Percentiles rank a stretch among this genome's conserved stretches.
These are phyloP conservation scores for Cyberlindnera amylophila DNA, from an alignment of 805 yeast genomes.

Conservation along the genomic window DNA sequence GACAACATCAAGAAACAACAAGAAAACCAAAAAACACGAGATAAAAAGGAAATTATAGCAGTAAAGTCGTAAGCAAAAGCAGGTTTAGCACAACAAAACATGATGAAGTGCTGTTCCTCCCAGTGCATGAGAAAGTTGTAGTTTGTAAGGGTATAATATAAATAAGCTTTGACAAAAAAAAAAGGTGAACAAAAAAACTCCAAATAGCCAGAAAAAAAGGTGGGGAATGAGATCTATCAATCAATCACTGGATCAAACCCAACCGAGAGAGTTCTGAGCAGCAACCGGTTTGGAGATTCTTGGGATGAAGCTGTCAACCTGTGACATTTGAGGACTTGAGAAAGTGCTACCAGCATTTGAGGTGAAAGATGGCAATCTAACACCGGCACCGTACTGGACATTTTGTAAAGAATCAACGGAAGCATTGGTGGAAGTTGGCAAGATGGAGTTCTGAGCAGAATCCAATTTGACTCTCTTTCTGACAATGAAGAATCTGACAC, in stretches of 20 bases:
- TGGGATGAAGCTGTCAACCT: conserved; percentile 33
- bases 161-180: too few species aligned
- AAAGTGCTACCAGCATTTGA: not conserved
- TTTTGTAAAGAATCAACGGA: conserved; percentile 18
- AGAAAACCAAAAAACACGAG: too few species aligned
- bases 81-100: too few species aligned
- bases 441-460: conserved; percentile 16
- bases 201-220: not conserved
- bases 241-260: conserved; percentile 38
- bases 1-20: too few species aligned
- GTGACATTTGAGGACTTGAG: conserved; percentile 21
- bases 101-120: too few species aligned
- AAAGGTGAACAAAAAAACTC: not conserved
- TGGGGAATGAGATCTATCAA: too few species aligned
- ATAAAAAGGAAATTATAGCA: too few species aligned
- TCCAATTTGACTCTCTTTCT: conserved; percentile 19
- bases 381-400: conserved; percentile 24
- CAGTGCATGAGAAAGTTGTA: too few species aligned
- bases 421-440: conserved; percentile 13
- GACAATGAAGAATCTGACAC: conserved; percentile 46
- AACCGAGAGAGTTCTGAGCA: conserved; percentile 68
- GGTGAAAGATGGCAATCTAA: conserved; percentile 12
- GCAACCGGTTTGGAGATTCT: conserved; percentile 67
- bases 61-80: too few species aligned
- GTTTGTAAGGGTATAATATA: too few species aligned